Conservation (phyloP, 2,329 filamentous ascomycete genomes). For the Pseudogymnoascus verrucosus region DNA sequence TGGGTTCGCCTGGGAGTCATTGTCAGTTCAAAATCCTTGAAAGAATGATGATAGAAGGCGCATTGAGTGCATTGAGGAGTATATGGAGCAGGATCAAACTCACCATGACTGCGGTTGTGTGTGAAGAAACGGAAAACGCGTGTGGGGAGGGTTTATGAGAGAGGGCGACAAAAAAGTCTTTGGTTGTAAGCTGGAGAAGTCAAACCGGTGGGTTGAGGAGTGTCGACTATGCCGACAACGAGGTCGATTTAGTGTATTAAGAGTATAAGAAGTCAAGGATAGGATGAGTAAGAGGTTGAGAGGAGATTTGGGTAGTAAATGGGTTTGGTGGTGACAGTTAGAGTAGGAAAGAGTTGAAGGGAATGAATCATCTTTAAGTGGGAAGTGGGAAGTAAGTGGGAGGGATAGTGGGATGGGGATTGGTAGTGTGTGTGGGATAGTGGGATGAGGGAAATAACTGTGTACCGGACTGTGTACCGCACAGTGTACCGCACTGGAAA, state of each 20-base stretch:
- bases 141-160: background rate
- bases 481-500: too few relatives aligned
- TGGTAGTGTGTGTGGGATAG: background rate
- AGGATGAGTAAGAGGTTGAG: background rate
- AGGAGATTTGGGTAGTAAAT: background rate
- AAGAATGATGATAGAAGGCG: background rate
- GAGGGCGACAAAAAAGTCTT: constrained; percentile 6
- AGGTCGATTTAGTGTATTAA: constrained; percentile 5
- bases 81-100: background rate
- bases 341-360: background rate
- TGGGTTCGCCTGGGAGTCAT: constrained; percentile 9
- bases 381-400: background rate
- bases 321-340: background rate
- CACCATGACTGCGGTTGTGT: constrained; percentile 13
- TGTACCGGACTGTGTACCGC: background rate
- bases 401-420: background rate
- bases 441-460: constrained; percentile 5
- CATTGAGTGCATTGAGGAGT: background rate
- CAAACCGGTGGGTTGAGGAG: background rate
- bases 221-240: constrained; percentile 4
- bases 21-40: constrained; percentile 22
- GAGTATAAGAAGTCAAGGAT: background rate
- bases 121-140: constrained; percentile 8
- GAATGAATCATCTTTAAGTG: constrained; percentile 9
- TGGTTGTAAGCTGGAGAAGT: background rate